phyloP scores from a whole-genome alignment of 495 filamentous ascomycete species.

The Pseudoneurospora amorphoporcata region DNA sequence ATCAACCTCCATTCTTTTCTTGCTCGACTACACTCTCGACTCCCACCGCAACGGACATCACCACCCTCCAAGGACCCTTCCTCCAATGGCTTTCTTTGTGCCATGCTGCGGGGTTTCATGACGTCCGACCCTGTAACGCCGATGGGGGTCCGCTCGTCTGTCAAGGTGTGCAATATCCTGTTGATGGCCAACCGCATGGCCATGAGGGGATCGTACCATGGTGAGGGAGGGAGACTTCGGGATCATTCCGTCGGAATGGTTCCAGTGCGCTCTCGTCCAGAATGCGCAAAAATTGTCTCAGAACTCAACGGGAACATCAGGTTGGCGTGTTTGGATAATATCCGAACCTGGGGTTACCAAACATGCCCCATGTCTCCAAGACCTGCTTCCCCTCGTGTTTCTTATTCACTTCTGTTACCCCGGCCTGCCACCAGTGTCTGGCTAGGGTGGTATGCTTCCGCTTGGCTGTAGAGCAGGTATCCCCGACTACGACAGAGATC shows the following conservation, averaged over 20 bases:
- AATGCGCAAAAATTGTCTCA: background rate
- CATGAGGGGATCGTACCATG: background rate
- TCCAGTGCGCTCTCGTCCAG: background rate
- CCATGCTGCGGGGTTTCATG: background rate
- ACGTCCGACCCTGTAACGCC: background rate
- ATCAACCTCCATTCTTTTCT: background rate
- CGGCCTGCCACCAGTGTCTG: background rate
- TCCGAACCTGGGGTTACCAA: background rate
- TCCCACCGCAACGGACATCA: background rate
- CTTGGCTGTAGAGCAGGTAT: background rate
- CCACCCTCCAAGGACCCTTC: background rate
- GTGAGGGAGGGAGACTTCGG: background rate
- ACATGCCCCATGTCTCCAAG: background rate
- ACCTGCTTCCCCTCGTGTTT: background rate
- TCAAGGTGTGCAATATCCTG: background rate
- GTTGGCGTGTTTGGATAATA: background rate
- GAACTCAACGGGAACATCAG: background rate
- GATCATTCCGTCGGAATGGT: background rate
- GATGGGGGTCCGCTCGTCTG: background rate
- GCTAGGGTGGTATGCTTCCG: background rate
- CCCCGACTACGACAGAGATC: background rate
- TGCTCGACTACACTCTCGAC: background rate
- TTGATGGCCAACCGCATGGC: background rate
- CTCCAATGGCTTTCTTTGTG: background rate
- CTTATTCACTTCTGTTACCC: background rate